Percentiles rank a stretch among this genome's conserved stretches.
These are phyloP conservation scores for Stylonectria norvegica DNA, from an alignment of 2,329 filamentous ascomycete species.

Conservation along the genomic window DNA sequence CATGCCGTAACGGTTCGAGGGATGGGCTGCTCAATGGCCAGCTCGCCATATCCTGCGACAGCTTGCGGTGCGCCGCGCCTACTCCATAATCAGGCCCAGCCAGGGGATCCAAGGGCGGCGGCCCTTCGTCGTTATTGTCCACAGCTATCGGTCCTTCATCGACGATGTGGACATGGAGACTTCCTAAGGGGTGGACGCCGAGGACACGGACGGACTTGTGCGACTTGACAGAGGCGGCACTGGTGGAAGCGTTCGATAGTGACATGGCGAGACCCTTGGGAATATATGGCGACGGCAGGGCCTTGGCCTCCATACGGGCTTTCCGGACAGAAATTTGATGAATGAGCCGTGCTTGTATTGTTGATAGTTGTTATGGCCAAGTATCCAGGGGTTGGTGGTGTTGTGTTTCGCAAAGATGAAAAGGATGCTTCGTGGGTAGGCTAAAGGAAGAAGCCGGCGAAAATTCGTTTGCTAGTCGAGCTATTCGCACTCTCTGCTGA, in stretches of 20 bases:
- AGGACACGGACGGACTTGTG: constrained; percentile 37
- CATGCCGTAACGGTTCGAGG: constrained; percentile 22
- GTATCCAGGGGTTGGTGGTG: no score
- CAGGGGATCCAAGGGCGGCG: constrained; percentile 31
- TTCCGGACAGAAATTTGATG: no score
- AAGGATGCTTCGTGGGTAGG: no score
- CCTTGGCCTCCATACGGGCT: constrained; percentile 23
- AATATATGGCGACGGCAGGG: constrained; percentile 14
- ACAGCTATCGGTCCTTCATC: constrained; percentile 6
- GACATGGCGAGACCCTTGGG: constrained; percentile 34
- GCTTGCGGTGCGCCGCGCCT: neutral
- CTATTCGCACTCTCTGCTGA: no score
- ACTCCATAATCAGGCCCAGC: constrained; percentile 1
- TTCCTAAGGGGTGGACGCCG: constrained; percentile 42
- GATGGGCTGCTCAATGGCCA: constrained; percentile 7
- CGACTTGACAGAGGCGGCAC: constrained; percentile 32
- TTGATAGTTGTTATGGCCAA: no score
- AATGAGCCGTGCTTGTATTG: no score
- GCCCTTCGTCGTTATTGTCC: constrained; percentile 21
- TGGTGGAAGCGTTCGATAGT: constrained; percentile 29
- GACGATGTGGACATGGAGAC: constrained; percentile 38
- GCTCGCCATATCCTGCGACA: constrained; percentile 3
- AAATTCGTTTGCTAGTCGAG: no score
- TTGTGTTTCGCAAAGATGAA: no score
- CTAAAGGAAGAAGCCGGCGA: no score